Conservation (phyloP, 2,329 filamentous ascomycete species). For the Claviceps sp. region DNA sequence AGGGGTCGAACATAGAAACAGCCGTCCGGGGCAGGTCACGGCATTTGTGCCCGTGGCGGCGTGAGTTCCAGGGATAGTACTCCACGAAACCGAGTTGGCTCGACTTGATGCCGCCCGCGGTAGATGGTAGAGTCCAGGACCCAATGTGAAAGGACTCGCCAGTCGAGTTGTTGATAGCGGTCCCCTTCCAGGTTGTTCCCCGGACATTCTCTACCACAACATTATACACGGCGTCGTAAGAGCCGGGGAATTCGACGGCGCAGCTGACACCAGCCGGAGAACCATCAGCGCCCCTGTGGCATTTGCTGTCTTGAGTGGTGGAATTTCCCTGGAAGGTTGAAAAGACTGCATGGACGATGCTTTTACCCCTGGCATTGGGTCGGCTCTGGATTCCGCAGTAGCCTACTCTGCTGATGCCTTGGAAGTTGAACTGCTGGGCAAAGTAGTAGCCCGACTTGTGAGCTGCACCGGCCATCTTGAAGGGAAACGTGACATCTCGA, state of each 20-base stretch:
- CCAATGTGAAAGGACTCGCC: not conserved
- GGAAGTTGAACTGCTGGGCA: conserved; percentile 12
- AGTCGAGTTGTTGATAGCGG: not conserved
- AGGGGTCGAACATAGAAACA: not conserved
- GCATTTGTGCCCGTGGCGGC: not conserved
- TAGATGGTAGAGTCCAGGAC: not conserved
- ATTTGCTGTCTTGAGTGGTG: not conserved
- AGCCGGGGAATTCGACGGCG: not conserved
- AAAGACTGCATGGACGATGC: not conserved
- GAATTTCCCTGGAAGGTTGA: not conserved
- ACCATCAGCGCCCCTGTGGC: not conserved
- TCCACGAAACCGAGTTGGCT: not conserved
- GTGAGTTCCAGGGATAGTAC: not conserved
- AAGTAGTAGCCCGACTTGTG: conserved; percentile 12
- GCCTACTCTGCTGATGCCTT: not conserved
- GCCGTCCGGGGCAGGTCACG: not conserved
- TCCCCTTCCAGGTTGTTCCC: not conserved
- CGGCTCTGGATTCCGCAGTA: not conserved
- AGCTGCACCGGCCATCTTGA: conserved; percentile 9
- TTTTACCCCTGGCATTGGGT: not conserved
- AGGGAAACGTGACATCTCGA: conserved; percentile 9
- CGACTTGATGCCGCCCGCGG: not conserved
- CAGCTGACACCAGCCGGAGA: not conserved
- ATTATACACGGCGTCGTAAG: not conserved
- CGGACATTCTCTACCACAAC: not conserved